Conservation (phyloP, 225 moss, liverwort and hornwort genomes). For the Asterella californica region DNA sequence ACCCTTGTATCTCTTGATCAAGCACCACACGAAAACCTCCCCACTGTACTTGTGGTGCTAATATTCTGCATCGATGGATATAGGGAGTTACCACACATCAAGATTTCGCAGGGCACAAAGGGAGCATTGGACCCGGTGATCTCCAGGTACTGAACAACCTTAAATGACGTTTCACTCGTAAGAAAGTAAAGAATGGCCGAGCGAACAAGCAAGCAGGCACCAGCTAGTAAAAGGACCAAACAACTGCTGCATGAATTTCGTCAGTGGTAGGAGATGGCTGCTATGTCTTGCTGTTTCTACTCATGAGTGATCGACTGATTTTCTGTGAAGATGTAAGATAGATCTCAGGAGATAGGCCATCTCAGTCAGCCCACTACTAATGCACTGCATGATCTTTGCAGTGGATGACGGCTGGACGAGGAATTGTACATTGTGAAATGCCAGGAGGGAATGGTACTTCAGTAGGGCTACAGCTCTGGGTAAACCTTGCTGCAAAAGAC, state of each 20-base stretch:
- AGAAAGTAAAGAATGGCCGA: background rate
- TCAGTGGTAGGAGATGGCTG: background rate
- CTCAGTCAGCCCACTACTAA: background rate
- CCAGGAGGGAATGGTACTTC: constrained; percentile 57
- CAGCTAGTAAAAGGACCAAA: background rate
- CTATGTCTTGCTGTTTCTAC: background rate
- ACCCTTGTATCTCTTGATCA: background rate
- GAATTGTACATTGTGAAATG: constrained; percentile 95
- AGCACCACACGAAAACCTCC: background rate
- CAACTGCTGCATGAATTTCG: background rate
- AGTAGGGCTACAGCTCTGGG: constrained; percentile 78
- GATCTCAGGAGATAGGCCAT: background rate
- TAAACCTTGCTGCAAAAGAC: constrained; percentile 70
- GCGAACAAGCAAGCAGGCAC: background rate
- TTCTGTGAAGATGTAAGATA: background rate
- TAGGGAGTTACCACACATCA: constrained; percentile 72
- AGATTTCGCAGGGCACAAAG: constrained; percentile 82
- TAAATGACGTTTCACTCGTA: background rate
- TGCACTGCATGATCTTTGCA: constrained; percentile 21
- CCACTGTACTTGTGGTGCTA: background rate
- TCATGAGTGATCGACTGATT: background rate
- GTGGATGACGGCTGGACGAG: constrained; percentile 99
- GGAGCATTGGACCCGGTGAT: constrained; percentile 69
- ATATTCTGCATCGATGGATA: background rate
- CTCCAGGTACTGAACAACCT: constrained; percentile 53